Base-by-base conservation (phyloP, 2,329 filamentous ascomycete species). In the Epichloe sp. region DNA sequence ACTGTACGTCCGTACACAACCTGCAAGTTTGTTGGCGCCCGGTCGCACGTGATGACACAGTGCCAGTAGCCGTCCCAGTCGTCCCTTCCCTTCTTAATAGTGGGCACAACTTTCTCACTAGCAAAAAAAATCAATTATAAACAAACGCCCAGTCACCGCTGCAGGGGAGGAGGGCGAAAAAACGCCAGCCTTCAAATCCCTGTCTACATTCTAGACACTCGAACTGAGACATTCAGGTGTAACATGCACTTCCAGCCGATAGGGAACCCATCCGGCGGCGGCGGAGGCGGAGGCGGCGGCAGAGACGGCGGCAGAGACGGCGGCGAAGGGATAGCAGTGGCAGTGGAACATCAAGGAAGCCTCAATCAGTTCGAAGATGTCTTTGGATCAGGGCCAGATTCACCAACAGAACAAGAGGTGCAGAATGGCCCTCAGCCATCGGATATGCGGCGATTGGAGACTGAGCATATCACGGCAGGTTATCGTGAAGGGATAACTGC, bases 401-500 rank as follows among this genome's bases (percentile, higher is more conserved):
- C 63, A 17, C 56, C 57, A 11, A 52, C 51, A 17, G 54, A 54
- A 6, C 52, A 54, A 26, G 52, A 54, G 31, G 52, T 45, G 5
- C 52, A 54, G 31, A 46, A 53, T 42, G 44, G 53, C n/a, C 41
- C 56, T 48, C 72, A 79, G 50, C 72, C 71, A 35, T 78, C 72
- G 62, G 89, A 95, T 59, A 77, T 93, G 48, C 80, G 78, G 19
- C 82, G 85, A 23, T 76, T 95, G 15, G 82, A 85, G 59, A 77
- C 80, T 42, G 82, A 86, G 51, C 88, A 95, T 65, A 78, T 81
- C 49, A 96, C 86, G 7, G 83, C 86, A 40, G 93, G 93, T 19
- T 97, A 97, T 68, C 84, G 91, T 53, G 90, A 96, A 60, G 93
- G 91, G 44, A 78, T 97, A 49, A 77, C 84, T 0, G 72, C 72